Evolutionary conservation across 2,329 filamentous ascomycete genomes (phyloP).

Genomic region (Zopfia rhizophila): DNA sequence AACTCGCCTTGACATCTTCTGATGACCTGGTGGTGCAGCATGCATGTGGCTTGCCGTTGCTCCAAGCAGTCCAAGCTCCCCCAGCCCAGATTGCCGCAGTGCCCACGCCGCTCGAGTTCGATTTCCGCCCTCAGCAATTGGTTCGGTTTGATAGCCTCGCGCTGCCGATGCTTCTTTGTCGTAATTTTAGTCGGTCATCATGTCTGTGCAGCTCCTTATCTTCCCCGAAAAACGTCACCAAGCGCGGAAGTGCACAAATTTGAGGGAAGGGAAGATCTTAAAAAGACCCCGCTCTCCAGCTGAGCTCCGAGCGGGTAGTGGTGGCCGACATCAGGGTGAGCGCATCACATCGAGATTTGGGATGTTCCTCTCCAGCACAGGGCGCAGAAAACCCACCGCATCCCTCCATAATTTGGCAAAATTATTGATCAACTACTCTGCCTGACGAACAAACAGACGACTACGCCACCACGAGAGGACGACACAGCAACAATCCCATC

Average conservation of each 20-base stretch:
- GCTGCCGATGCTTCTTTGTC: constrained; percentile 35
- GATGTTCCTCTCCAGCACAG: constrained; percentile 1
- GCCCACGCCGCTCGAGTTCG: constrained; percentile 37
- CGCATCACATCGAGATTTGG: constrained; percentile 14
- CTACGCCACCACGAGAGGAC: constrained; percentile 20
- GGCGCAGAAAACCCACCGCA: constrained; percentile 9
- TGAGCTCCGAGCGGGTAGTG: constrained; percentile 10
- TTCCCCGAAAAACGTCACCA: constrained; percentile 26
- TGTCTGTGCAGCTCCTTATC: constrained; percentile 38
- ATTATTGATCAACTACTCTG: neutral
- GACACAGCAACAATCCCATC: constrained; percentile 9
- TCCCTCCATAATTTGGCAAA: neutral
- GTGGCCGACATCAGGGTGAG: constrained; percentile 31
- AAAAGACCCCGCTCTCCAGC: constrained; percentile 32
- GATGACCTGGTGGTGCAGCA: constrained; percentile 32
- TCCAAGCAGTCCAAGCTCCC: constrained; percentile 30
- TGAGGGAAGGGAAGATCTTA: constrained; percentile 39
- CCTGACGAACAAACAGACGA: constrained; percentile 12
- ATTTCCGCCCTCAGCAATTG: constrained; percentile 38
- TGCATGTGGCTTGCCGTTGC: constrained; percentile 41
- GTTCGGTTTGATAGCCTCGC: constrained; percentile 31
- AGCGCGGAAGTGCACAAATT: constrained; percentile 28
- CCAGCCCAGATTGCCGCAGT: constrained; percentile 42
- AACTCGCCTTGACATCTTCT: constrained; percentile 40
- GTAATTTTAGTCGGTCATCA: constrained; percentile 50